Base-by-base conservation (phyloP, 305 asterid species). In the Nicotiana rustica region DNA sequence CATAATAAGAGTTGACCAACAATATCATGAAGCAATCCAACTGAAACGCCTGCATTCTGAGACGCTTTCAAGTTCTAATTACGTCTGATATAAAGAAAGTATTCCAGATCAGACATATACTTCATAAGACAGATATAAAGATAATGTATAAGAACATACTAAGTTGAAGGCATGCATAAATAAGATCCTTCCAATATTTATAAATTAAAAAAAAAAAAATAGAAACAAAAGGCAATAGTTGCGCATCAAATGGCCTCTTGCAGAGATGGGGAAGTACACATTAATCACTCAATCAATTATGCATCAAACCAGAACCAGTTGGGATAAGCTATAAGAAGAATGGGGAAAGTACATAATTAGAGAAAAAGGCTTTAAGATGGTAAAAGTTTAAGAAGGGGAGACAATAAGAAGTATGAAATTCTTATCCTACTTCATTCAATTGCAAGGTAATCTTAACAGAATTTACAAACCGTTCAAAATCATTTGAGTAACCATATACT, bases 401-500 rank as follows among this genome's bases (percentile, higher is more conserved):
- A 75, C 47, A 15, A 52, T 14, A 52, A 25, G 44, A 49, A 14
- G 29, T 49, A 52, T 49, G 79, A 52, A 75, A 75, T 52, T 75
- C 47, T 25, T 52, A 14, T 75, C 79, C 29, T 25, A 75, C 64
- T 75, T 49, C 25, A 52, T 75, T 75, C 61, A 62, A 35, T 60
- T 61, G 82, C 29, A 4, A 25, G 14, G 44, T 19, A 19, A 61
- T 79, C 61, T 12, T 36, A 64, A 56, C 19, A 41, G 52, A 83
- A 18, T 52, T 60, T 65, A 86, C 91, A 18, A 75, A 93, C 98
- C 96, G 90, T 86, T 94, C 97, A 81, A 94, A 92, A 85, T 94
- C 98, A 84, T 93, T 88, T 84, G 92, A 57, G 86, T 67, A 89
- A 82, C 98, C 96, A 67, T 93, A 94, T 67, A 93, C 89, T 84